Evolutionary conservation across 1,139 yeast species (phyloP).

Genomic region (Hanseniaspora uvarum): DNA sequence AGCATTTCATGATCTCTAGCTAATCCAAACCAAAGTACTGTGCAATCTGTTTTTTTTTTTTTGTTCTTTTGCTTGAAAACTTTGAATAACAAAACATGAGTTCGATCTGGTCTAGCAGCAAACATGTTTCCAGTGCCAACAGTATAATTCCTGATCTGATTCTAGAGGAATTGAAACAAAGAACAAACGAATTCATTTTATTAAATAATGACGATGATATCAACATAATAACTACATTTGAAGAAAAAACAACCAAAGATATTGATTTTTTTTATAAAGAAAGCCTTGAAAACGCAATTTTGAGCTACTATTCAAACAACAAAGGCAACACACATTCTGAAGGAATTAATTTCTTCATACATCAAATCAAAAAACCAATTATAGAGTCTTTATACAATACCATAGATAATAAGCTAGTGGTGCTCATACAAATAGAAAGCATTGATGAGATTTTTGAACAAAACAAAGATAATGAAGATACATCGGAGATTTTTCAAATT

Average conservation of each 20-base stretch:
- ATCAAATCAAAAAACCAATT: conserved; percentile 2
- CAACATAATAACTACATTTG: background rate
- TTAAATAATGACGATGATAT: conserved; percentile 1
- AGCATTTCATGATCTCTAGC: no score
- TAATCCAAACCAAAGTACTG: no score
- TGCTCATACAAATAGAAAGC: conserved; percentile 1
- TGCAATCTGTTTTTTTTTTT: no score
- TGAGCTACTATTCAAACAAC: background rate
- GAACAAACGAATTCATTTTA: background rate
- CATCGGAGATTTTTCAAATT: background rate
- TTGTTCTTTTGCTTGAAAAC: no score
- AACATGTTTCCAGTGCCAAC: conserved; percentile 1
- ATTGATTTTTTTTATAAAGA: background rate
- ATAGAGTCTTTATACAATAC: conserved; percentile 4
- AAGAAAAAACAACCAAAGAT: background rate
- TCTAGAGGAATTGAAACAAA: conserved; percentile 6
- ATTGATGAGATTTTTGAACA: conserved; percentile 5
- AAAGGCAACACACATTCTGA: background rate
- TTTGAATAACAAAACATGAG: no score
- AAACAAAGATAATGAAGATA: background rate
- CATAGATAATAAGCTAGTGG: conserved; percentile 6
- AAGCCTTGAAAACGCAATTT: background rate
- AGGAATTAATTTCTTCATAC: conserved; percentile 8
- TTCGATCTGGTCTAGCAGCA: background rate
- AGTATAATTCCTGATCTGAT: conserved; percentile 13